Evolutionary conservation across 306 rosid species (phyloP).

Genomic region (Medicago truncatula): DNA sequence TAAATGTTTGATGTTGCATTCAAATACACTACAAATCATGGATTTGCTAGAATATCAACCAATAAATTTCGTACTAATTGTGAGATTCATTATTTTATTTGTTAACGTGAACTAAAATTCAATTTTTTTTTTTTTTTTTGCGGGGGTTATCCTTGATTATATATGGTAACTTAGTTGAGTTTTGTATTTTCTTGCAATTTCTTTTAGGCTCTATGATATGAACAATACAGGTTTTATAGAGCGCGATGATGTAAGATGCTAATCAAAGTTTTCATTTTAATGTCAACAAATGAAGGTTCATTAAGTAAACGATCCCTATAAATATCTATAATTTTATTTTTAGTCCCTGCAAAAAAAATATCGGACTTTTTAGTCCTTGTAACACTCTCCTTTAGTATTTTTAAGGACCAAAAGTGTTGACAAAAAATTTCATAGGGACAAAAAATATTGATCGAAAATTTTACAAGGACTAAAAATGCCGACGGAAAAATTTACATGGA

Average conservation of each 20-base stretch:
- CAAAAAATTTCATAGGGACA: too few species aligned
- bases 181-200: constrained; percentile 58
- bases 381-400: too few species aligned
- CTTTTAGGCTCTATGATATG: constrained; percentile 85
- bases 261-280: neutral
- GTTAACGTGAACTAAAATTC: neutral
- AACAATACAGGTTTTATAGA: constrained; percentile 79
- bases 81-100: neutral
- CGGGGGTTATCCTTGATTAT: neutral
- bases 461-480: too few species aligned
- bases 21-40: neutral
- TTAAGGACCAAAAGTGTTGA: too few species aligned
- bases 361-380: too few species aligned
- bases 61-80: neutral
- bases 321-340: too few species aligned
- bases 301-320: too few species aligned
- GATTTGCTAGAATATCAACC: neutral
- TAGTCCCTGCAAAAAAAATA: too few species aligned
- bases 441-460: too few species aligned
- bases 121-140: neutral
- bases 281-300: too few species aligned
- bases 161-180: neutral
- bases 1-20: neutral
- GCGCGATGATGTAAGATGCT: constrained; percentile 73
- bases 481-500: too few species aligned